Base-by-base conservation (phyloP, 805 yeast genomes). In the Nakazawaea ernobii region DNA sequence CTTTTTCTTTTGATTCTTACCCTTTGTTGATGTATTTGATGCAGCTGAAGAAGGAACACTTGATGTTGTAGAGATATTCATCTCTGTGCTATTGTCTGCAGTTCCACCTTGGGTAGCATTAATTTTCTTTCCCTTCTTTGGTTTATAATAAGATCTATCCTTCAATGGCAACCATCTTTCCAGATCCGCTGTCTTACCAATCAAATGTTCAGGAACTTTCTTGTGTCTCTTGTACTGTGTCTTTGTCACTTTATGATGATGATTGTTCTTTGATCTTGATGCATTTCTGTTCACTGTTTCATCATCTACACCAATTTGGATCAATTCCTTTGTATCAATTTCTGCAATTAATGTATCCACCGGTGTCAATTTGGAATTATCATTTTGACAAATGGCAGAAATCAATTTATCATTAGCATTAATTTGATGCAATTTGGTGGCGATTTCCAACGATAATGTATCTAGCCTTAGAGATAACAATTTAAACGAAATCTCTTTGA, bases 151-250 rank as follows among this genome's bases (percentile, higher is more conserved):
- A 6, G 90, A 77, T 63, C 98, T 79, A 60, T 91, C 95, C 60
- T 82, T 85, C 74, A 86, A 57, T 20, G 97, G 95, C 43, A 92
- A 65, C 98, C 98, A 91, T 67, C 97, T 83, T 64, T 91, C 97
- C 14, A 78, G 75, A 55, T 84, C 85, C 3, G 77, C 69, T 20
- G 51, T 50, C 49, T 59, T 63, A 4, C 53, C 59, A 42, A 65
- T 82, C 66, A 52, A 77, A 55, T 55, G 55, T 49, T 62, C 63
- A n/a, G 77, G 73, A 14, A 65, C 54, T 51, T 62, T 68, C 45
- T 59, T 62, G 46, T 61, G 63, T 42, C 63, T 62, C 35, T 60
- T 43, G 32, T 43, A 48, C 10, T 42, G 32, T 30, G 57, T 11
- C 57, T 63, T 49, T 65, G 57, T 52, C 61, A 69, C 54, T 68